Conservation (phyloP, 495 filamentous ascomycete species). For the Bacidia rubella region DNA sequence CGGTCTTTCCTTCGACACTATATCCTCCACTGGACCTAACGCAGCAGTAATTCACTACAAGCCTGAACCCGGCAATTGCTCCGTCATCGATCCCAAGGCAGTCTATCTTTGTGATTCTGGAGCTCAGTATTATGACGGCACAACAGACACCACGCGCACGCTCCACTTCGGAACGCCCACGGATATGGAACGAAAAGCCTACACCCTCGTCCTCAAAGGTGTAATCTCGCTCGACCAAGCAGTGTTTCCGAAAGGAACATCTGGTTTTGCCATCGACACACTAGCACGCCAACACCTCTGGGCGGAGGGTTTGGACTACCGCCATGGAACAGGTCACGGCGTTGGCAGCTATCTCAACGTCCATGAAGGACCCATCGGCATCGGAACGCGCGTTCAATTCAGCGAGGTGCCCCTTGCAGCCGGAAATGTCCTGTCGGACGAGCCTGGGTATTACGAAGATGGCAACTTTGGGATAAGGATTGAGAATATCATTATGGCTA, state of each 20-base stretch:
- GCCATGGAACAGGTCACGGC: conserved; percentile 94
- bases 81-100: conserved; percentile 69
- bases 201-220: conserved; percentile 94
- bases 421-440: conserved; percentile 89
- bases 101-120: conserved; percentile 97
- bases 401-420: conserved; percentile 76
- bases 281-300: conserved; percentile 87
- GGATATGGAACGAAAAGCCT: conserved; percentile 74
- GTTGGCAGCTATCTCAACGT: conserved; percentile 91
- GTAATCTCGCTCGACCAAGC: conserved; percentile 79
- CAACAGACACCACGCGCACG: conserved; percentile 90
- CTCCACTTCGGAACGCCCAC: conserved; percentile 83
- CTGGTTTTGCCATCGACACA: conserved; percentile 79
- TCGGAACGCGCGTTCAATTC: conserved; percentile 83
- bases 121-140: conserved; percentile 89
- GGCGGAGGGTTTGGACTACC: conserved; percentile 84
- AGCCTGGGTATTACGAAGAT: conserved; percentile 97
- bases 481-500: conserved; percentile 84
- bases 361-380: conserved; percentile 94
- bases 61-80: conserved; percentile 70
- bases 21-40: conserved; percentile 89
- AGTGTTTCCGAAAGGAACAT: conserved; percentile 90
- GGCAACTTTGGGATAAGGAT: conserved; percentile 96
- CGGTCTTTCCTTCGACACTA: conserved; percentile 89
- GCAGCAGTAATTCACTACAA: conserved; percentile 97